A percentile compares a stretch with the other conserved stretches of the same genome.
These are phyloP conservation scores for Ogataea methanolica DNA, from an alignment of 805 yeast genomes.

Conservation along the genomic window DNA sequence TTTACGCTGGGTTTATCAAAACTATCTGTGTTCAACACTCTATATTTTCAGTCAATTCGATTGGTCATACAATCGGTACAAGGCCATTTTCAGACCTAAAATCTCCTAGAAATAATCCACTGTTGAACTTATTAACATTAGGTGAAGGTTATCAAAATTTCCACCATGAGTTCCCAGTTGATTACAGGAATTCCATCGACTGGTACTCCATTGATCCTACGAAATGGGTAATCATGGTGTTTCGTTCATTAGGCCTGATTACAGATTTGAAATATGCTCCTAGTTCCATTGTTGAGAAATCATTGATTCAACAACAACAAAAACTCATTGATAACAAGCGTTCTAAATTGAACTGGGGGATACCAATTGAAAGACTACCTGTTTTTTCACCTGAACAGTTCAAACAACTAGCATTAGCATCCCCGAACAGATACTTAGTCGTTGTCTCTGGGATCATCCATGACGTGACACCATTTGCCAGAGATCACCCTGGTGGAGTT, in stretches of 20 bases:
- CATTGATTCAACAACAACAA: conserved; percentile 78
- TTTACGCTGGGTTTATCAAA: conserved; percentile 76
- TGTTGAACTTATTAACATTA: conserved; percentile 61
- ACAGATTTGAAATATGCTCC: conserved; percentile 52
- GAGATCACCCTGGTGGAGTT: conserved; percentile 92
- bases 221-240: conserved; percentile 60
- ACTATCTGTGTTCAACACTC: conserved; percentile 74
- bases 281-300: conserved; percentile 60
- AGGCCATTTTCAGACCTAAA: conserved; percentile 72
- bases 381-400: conserved; percentile 47
- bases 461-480: conserved; percentile 86
- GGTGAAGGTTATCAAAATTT: conserved; percentile 93
- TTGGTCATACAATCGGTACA: conserved; percentile 75
- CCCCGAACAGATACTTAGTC: conserved; percentile 48
- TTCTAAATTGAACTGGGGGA: conserved; percentile 86
- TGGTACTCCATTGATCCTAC: conserved; percentile 84
- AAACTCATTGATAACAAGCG: conserved; percentile 72
- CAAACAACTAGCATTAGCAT: conserved; percentile 32
- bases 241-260: conserved; percentile 53
- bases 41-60: conserved; percentile 69
- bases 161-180: conserved; percentile 94
- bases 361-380: conserved; percentile 85
- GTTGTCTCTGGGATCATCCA: conserved; percentile 90
- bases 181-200: conserved; percentile 70
- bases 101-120: conserved; percentile 65